A percentile compares a stretch with the other conserved stretches of the same genome.
Conservation (phyloP, 352 stramenopile species). For the Phytophthora brassicae region DNA sequence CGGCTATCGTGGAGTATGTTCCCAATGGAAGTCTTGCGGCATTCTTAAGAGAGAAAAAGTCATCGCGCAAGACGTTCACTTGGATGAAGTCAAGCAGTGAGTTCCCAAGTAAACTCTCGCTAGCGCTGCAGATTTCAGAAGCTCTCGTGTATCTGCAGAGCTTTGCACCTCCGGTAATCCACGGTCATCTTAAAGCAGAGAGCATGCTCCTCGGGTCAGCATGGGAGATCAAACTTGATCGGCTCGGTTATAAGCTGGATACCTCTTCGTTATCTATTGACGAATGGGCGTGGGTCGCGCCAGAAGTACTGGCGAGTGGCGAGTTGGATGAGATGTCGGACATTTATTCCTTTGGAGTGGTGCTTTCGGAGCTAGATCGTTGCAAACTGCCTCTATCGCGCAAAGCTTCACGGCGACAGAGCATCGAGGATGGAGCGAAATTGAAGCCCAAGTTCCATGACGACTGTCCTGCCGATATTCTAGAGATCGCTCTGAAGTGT, state of each 20-base stretch:
- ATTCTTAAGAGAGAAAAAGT: slow-evolving; percentile 43
- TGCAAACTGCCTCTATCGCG: slow-evolving; percentile 42
- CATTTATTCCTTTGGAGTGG: slow-evolving; percentile 70
- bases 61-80: slow-evolving; percentile 30
- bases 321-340: slow-evolving; percentile 64
- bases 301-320: slow-evolving; percentile 60
- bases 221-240: slow-evolving; percentile 59
- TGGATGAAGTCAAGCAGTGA: slow-evolving; percentile 36
- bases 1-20: slow-evolving; percentile 63
- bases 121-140: slow-evolving; percentile 62
- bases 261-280: slow-evolving; percentile 27
- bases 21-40: slow-evolving; percentile 35
- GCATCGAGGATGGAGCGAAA: slow-evolving; percentile 15
- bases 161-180: slow-evolving; percentile 59
- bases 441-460: slow-evolving; percentile 42
- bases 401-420: slow-evolving; percentile 21
- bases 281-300: slow-evolving; percentile 47
- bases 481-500: slow-evolving; percentile 46
- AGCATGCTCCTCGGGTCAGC: slow-evolving; percentile 57
- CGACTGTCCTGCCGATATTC: slow-evolving; percentile 48
- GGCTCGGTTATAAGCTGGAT: slow-evolving; percentile 53
- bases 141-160: slow-evolving; percentile 67
- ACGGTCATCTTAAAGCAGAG: slow-evolving; percentile 59
- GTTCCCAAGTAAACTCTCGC: slow-evolving; percentile 42
- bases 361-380: slow-evolving; percentile 67